Conservation (phyloP, 2,329 filamentous ascomycete genomes). For the Fusarium siculi region DNA sequence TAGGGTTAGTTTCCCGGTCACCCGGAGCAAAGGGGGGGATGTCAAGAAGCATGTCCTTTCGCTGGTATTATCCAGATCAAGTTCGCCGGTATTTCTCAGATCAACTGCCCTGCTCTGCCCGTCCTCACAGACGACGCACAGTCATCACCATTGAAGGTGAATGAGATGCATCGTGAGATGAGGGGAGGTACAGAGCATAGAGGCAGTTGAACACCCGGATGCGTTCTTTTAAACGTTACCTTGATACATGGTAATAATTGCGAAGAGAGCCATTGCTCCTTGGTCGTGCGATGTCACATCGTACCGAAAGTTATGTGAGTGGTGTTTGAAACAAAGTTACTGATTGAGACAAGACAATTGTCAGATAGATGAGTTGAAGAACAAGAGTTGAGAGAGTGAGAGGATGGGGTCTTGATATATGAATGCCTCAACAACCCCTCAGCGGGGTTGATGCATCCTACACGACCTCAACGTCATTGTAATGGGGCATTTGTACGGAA, state of each 20-base stretch:
- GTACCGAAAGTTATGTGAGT: conserved; percentile 35
- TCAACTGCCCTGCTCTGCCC: conserved; percentile 47
- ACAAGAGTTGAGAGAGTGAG: background rate
- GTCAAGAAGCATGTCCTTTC: conserved; percentile 84
- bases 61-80: conserved; percentile 90
- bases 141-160: background rate
- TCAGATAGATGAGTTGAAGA: conserved; percentile 2
- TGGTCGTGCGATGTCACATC: conserved; percentile 40
- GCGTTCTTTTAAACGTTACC: conserved; percentile 60
- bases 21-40: conserved; percentile 44
- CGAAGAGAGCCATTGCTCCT: conserved; percentile 43
- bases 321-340: background rate
- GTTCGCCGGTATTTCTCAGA: conserved; percentile 86
- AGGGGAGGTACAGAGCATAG: conserved; percentile 20
- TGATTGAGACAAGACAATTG: background rate
- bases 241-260: conserved; percentile 50
- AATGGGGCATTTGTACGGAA: conserved; percentile 6
- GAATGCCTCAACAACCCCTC: conserved; percentile 22
- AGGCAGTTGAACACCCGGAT: conserved; percentile 57
- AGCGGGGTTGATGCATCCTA: conserved; percentile 36
- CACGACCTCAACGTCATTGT: conserved; percentile 30
- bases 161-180: background rate
- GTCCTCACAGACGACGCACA: conserved; percentile 9
- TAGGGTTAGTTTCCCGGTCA: conserved; percentile 58
- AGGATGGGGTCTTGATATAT: conserved; percentile 28